Percentiles rank a stretch among this genome's conserved stretches.
Evolutionary conservation across 768 basidiomycete species (phyloP).

Genomic region (Lentinula sp.): DNA sequence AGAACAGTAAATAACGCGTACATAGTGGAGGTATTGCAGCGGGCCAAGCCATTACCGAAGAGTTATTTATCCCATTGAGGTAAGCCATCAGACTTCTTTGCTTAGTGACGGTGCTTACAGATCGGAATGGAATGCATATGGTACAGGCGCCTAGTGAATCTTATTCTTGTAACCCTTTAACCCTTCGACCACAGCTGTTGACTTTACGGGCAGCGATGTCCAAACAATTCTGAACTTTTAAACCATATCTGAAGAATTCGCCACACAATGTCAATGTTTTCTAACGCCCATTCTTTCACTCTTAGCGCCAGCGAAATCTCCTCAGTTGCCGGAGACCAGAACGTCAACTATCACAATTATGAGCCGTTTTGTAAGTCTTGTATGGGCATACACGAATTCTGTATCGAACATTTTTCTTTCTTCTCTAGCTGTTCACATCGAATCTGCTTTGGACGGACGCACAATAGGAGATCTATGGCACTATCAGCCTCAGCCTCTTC

Average conservation of each 20-base stretch:
- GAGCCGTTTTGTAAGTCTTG: not conserved
- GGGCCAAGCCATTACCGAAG: not conserved
- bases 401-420: not conserved
- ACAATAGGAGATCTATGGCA: not conserved
- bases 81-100: not conserved
- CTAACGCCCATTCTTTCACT: not conserved
- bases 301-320: not conserved
- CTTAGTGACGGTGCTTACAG: not conserved
- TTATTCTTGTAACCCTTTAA: not conserved
- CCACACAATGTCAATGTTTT: not conserved
- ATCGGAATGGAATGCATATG: not conserved
- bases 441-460: slow-evolving; percentile 1
- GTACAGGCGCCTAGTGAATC: not conserved
- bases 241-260: not conserved
- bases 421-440: not conserved
- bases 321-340: slow-evolving; percentile 1
- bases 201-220: not conserved
- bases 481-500: slow-evolving; percentile 3
- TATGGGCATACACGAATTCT: not conserved
- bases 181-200: not conserved
- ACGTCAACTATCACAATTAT: not conserved
- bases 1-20: not conserved
- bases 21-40: not conserved
- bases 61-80: not conserved
- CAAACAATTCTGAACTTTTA: not conserved